phyloP scores from a whole-genome alignment of 164 flowering plant genomes.

The Vitis rotundifolia region DNA sequence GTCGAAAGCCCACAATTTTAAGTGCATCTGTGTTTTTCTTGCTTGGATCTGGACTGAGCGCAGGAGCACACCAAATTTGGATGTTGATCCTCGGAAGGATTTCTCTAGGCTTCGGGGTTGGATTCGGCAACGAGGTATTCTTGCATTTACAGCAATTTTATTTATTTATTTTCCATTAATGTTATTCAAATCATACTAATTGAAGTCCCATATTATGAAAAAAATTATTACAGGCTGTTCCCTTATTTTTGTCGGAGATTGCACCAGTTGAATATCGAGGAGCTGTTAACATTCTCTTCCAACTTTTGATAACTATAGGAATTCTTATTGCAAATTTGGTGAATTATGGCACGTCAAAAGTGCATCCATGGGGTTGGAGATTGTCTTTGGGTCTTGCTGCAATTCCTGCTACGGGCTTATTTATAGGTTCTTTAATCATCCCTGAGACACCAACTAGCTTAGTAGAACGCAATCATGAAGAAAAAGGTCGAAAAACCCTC shows the following conservation, averaged over 20 bases:
- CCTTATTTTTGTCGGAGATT: conserved; percentile 55
- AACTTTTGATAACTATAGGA: conserved; percentile 47
- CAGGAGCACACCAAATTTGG: conserved; percentile 2
- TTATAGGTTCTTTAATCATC: conserved; percentile 42
- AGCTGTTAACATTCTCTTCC: conserved; percentile 52
- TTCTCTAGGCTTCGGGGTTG: conserved; percentile 28
- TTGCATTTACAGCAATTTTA: too few species aligned
- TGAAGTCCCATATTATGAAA: not conserved
- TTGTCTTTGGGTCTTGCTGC: conserved; percentile 41
- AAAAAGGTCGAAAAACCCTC: conserved; percentile 28
- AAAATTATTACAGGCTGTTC: conserved; percentile 54
- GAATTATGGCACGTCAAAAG: conserved; percentile 26
- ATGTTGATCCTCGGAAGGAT: conserved; percentile 29
- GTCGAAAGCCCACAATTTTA: conserved; percentile 20
- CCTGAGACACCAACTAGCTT: conserved; percentile 55
- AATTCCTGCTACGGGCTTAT: conserved; percentile 33
- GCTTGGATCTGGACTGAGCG: conserved; percentile 19
- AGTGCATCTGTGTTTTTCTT: conserved; percentile 25
- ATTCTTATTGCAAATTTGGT: conserved; percentile 42
- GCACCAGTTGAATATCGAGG: conserved; percentile 49
- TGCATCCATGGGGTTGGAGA: conserved; percentile 49
- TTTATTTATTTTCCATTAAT: too few species aligned
- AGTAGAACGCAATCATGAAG: conserved; percentile 28
- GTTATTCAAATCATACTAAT: conserved; percentile 68
- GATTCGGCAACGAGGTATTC: conserved; percentile 32